Base-by-base conservation (phyloP, 2,329 filamentous ascomycete genomes). In the Aschersonia sp. region DNA sequence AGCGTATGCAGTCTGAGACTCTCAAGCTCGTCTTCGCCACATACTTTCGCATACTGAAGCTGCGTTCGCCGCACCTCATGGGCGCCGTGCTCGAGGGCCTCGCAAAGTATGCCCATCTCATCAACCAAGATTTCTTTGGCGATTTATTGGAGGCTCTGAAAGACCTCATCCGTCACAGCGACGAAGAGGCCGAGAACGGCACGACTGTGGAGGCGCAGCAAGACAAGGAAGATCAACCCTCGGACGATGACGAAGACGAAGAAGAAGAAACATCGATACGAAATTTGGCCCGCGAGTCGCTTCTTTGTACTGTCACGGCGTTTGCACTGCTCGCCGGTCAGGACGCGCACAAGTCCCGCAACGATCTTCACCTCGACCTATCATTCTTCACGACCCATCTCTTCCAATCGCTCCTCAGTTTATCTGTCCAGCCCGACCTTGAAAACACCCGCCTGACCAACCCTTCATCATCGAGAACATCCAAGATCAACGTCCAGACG, bases 121-220 rank as follows among this genome's bases (percentile, higher is more conserved):
- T 98, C 73, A 98, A 98, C 68, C 88, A 98, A 60, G 87, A 98
- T 61, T 97, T 98, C 71, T 98, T 98, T 58, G 92, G 90, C 31
- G 92, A 98, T 60, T 74, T 98, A 32, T 77, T 98, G 9, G 92
- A 97, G 66, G 90, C 88, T 0, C 72, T 98, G 40, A 94, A 94
- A 63, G 92, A 98, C 53, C 76, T 98, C 43, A 90, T 97, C 56
- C 77, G 79, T 4, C 79, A 89, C 54, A 83, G 84, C 46, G 76
- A 83, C 57, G 71, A 73, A 0, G 69, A 74, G 12, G 71, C 71
- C 4, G 67, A 71, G 9, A 67, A 62, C 1, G 71, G 68, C 54
- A 68, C 1, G 72, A 72, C 7, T 67, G 57, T 1, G 56, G 58
- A 9, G 53, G 58, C 5, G 53, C 22, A 73, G 0, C 72, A 78